Evolutionary conservation across 805 yeast genomes (phyloP).

Genomic region (Wickerhamiella sergipiensis): DNA sequence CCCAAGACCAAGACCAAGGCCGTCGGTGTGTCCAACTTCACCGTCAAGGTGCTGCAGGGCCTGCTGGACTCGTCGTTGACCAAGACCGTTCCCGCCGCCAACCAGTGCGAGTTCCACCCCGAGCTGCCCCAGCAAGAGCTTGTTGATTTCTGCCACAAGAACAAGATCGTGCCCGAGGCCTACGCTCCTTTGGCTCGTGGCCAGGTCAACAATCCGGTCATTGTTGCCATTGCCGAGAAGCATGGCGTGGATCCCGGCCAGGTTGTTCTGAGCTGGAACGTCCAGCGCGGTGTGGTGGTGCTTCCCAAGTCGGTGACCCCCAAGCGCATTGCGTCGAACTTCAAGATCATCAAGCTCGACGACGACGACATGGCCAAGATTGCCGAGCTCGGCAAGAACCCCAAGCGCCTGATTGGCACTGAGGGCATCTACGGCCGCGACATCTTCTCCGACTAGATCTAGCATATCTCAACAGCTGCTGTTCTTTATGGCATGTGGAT

Average conservation of each 20-base stretch:
- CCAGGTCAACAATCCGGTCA: constrained; percentile 36
- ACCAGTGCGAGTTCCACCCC: constrained; percentile 69
- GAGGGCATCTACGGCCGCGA: constrained; percentile 10
- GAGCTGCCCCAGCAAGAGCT: constrained; percentile 51
- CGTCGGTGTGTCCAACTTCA: constrained; percentile 62
- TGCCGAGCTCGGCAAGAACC: constrained; percentile 18
- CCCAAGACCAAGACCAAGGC: constrained; percentile 40
- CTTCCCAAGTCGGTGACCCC: constrained; percentile 61
- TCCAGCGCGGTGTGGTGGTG: constrained; percentile 44
- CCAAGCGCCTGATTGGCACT: constrained; percentile 9
- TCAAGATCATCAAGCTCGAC: constrained; percentile 28
- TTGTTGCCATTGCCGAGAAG: constrained; percentile 41
- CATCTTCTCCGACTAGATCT: constrained; percentile 8
- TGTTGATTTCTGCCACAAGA: constrained; percentile 34
- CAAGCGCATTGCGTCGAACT: constrained; percentile 39
- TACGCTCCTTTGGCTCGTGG: constrained; percentile 63
- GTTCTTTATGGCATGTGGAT: too few relatives aligned
- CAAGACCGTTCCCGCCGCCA: constrained; percentile 46
- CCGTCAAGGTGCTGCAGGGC: constrained; percentile 35
- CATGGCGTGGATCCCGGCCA: constrained; percentile 41
- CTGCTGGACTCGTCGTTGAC: constrained; percentile 33
- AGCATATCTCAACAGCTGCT: too few relatives aligned
- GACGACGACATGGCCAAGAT: constrained; percentile 29
- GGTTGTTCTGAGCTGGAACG: constrained; percentile 49
- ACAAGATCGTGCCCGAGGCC: constrained; percentile 50